Conservation (phyloP, 2,329 filamentous ascomycete species). For the Penicillium verrucosum region DNA sequence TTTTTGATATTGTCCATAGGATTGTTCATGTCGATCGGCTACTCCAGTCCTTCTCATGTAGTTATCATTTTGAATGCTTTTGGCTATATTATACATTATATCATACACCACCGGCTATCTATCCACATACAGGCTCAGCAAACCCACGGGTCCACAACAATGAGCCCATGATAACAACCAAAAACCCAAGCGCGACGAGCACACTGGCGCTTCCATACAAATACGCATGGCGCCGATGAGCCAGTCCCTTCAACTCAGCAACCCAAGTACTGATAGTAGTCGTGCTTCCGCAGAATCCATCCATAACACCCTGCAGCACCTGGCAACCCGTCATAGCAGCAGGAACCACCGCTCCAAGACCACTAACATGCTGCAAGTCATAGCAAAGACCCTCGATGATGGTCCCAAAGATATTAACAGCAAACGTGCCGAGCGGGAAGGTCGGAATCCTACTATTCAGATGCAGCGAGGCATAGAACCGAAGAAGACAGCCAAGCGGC, state of each 20-base stretch:
- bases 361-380: conserved; percentile 68
- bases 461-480: conserved; percentile 68
- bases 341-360: conserved; percentile 43
- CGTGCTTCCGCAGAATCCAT: conserved; percentile 65
- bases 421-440: conserved; percentile 85
- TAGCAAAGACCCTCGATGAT: conserved; percentile 71
- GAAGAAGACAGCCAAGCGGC: conserved; percentile 70
- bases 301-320: conserved; percentile 63
- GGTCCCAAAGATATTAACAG: conserved; percentile 75
- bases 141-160: conserved; percentile 52
- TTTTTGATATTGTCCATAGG: neutral
- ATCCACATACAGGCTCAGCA: conserved; percentile 32
- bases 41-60: neutral
- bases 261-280: conserved; percentile 69
- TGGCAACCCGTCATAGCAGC: conserved; percentile 56
- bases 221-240: conserved; percentile 59
- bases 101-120: neutral
- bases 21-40: neutral
- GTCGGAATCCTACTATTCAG: conserved; percentile 65
- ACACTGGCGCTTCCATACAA: conserved; percentile 52
- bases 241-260: conserved; percentile 55
- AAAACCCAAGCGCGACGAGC: conserved; percentile 45
- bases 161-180: conserved; percentile 56
- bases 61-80: neutral
- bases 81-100: neutral